A percentile compares a stretch with the other conserved stretches of the same genome.
Evolutionary conservation across 139 green algal genomes (phyloP).

Genomic region (Chlorella vulgaris): DNA sequence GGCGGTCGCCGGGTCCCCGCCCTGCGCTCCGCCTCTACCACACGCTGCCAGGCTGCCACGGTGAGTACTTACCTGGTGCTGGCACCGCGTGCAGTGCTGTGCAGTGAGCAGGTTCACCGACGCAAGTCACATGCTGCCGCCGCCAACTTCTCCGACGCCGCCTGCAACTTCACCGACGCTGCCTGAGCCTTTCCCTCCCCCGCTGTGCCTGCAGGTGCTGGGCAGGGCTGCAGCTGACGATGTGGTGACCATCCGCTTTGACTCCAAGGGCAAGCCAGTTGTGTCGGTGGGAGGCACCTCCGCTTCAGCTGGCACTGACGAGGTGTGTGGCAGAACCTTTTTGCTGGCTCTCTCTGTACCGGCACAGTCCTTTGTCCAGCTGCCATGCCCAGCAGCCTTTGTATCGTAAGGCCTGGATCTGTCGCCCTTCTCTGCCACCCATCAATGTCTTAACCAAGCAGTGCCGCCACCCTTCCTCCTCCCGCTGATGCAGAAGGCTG

Average conservation of each 20-base stretch:
- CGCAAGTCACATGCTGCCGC: background rate
- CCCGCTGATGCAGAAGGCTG: conserved; percentile 3
- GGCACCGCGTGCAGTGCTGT: background rate
- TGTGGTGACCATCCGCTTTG: background rate
- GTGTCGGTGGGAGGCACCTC: background rate
- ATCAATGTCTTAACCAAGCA: no score
- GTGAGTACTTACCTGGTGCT: background rate
- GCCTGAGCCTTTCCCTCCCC: background rate
- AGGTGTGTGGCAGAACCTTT: background rate
- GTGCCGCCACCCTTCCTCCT: background rate
- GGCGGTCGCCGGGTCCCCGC: background rate
- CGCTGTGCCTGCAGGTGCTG: background rate
- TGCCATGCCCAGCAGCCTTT: background rate
- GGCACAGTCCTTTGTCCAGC: background rate
- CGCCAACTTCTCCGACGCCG: background rate
- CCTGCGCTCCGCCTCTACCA: background rate
- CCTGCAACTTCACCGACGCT: background rate
- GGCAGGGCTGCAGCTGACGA: background rate
- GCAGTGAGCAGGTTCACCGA: background rate
- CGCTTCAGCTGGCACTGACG: background rate
- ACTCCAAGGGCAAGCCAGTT: background rate
- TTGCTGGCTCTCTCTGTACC: background rate
- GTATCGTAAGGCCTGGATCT: background rate
- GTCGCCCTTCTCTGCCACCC: background rate
- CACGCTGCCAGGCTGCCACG: background rate